A percentile compares a stretch with the other conserved stretches of the same genome.
Conservation (phyloP, 345 rosid species). For the Pistacia integerrima region DNA sequence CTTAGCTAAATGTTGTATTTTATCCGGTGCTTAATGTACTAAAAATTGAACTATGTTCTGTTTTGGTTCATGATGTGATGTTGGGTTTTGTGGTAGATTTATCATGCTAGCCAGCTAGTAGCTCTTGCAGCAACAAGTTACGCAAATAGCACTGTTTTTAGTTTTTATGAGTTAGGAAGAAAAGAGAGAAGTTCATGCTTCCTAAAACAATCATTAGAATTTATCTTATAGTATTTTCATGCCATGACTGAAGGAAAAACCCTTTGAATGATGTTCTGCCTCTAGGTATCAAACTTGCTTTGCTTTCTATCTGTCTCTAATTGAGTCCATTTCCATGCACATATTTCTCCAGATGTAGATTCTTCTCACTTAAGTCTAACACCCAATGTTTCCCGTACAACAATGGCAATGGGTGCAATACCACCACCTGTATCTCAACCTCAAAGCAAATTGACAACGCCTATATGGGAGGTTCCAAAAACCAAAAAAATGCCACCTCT, state of each 20-base stretch:
- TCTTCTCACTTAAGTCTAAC: slow-evolving; percentile 28
- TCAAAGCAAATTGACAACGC: slow-evolving; percentile 32
- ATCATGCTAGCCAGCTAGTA: not conserved
- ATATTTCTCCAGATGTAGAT: slow-evolving; percentile 41
- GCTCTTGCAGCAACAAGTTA: not conserved
- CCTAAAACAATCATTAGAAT: not conserved
- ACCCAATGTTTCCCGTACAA: slow-evolving; percentile 38
- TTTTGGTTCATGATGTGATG: not conserved
- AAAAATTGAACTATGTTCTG: not conserved
- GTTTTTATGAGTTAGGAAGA: slow-evolving; percentile 7
- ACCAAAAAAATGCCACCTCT: slow-evolving; percentile 81
- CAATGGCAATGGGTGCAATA: slow-evolving; percentile 24
- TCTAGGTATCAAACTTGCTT: not conserved
- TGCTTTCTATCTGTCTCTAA: not conserved
- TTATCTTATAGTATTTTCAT: not conserved
- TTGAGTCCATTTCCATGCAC: slow-evolving; percentile 11
- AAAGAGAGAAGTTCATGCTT: not conserved
- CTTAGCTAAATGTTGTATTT: slow-evolving; percentile 5
- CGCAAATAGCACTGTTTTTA: not conserved
- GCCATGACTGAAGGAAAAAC: not conserved
- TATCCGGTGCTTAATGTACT: not conserved
- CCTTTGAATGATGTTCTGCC: not conserved
- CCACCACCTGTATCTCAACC: slow-evolving; percentile 30
- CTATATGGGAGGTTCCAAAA: slow-evolving; percentile 73
- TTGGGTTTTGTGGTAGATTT: not conserved